Evolutionary conservation across 2,329 filamentous ascomycete genomes (phyloP).

Genomic region (Fusarium protoensiforme): DNA sequence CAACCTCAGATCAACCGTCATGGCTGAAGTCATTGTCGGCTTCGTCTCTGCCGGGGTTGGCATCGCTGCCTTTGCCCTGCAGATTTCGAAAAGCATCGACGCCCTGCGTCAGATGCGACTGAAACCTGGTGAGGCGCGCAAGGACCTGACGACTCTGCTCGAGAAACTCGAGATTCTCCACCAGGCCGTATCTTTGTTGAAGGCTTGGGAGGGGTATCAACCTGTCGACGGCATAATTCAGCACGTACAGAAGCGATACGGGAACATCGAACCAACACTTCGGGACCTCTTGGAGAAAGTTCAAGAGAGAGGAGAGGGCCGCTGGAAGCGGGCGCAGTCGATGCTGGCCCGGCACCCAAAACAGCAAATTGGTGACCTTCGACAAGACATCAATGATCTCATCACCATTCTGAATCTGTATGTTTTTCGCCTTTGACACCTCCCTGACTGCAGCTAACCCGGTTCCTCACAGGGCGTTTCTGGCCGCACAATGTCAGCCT

Average conservation of each 20-base stretch:
- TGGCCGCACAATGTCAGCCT: neutral
- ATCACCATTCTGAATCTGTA: neutral
- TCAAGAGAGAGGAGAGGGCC: neutral
- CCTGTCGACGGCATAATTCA: neutral
- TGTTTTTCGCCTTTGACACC: accelerated
- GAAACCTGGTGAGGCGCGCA: neutral
- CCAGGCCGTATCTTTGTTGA: neutral
- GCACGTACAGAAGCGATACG: neutral
- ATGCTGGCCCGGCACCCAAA: neutral
- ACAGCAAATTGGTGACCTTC: neutral
- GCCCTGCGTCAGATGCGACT: neutral
- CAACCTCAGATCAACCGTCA: neutral
- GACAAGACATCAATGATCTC: neutral
- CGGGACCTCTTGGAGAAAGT: neutral
- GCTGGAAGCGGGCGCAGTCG: neutral
- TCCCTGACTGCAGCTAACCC: neutral
- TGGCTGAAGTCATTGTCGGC: neutral
- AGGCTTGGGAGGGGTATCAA: neutral
- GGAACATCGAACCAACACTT: neutral
- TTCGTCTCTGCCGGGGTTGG: neutral
- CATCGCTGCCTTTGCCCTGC: neutral
- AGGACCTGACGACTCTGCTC: neutral
- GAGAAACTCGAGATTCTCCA: neutral
- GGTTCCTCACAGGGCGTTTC: neutral
- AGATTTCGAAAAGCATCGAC: neutral